A percentile compares a stretch with the other conserved stretches of the same genome.
Evolutionary conservation across 176 grass and related monocot genomes (phyloP).

Genomic region (Oryza meridionalis): DNA sequence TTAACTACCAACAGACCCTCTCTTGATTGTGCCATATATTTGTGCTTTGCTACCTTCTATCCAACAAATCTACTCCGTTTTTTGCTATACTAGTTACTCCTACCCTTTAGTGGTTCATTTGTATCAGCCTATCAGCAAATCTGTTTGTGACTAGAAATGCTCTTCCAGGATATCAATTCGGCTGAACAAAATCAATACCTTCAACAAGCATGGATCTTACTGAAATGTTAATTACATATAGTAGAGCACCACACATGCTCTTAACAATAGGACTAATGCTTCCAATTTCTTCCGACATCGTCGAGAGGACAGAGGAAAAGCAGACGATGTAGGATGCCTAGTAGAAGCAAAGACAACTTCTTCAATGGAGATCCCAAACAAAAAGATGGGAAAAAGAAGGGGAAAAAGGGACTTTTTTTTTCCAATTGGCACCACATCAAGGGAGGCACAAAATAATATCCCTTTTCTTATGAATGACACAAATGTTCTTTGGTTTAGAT

Average conservation of each 20-base stretch:
- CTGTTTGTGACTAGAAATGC: not conserved
- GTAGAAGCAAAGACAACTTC: not conserved
- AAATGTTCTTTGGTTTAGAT: not conserved
- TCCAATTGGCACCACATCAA: not conserved
- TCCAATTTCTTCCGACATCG: constrained; percentile 19
- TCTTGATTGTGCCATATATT: not conserved
- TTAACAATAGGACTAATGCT: not conserved
- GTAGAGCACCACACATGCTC: constrained; percentile 10
- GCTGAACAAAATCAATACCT: not conserved
- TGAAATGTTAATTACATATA: constrained; percentile 27
- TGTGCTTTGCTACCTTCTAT: not conserved
- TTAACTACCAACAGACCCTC: not conserved
- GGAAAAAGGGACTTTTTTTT: not conserved
- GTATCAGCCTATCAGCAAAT: not conserved
- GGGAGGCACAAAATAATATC: constrained; percentile 46
- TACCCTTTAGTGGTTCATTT: not conserved
- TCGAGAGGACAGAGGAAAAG: constrained; percentile 2
- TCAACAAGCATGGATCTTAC: constrained; percentile 24
- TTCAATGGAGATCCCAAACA: constrained; percentile 18
- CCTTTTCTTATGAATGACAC: constrained; percentile 23
- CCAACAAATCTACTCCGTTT: constrained; percentile 1
- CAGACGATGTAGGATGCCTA: not conserved
- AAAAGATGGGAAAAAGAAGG: not conserved
- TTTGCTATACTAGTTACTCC: too few species aligned
- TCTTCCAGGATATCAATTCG: not conserved